Conservation (phyloP, 2,329 filamentous ascomycete genomes). For the Phialophora expanda region DNA sequence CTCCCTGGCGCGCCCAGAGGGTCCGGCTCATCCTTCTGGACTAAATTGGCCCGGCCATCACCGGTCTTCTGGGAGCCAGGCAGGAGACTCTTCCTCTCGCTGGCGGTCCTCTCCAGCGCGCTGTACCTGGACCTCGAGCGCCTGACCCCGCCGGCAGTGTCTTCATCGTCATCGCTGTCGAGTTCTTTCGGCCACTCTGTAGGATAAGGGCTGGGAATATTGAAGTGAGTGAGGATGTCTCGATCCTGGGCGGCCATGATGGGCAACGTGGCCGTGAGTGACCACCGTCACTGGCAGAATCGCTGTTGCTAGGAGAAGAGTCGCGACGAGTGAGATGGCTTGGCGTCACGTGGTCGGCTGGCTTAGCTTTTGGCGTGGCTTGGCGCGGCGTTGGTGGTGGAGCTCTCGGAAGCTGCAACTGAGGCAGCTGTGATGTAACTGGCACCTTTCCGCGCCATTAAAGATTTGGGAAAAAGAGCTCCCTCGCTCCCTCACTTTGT, state of each 20-base stretch:
- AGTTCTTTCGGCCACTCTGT: constrained; percentile 85
- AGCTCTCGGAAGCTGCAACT: background rate
- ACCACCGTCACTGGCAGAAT: background rate
- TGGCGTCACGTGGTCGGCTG: background rate
- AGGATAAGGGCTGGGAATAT: constrained; percentile 77
- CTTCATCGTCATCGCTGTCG: constrained; percentile 68
- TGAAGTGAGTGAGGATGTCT: constrained; percentile 85
- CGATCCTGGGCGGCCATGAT: constrained; percentile 73
- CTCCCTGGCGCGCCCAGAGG: constrained; percentile 86
- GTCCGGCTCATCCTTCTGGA: constrained; percentile 91
- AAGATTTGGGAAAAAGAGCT: constrained; percentile 28
- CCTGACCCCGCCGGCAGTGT: constrained; percentile 45
- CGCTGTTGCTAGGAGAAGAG: background rate
- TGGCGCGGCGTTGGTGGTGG: background rate
- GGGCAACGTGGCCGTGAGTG: background rate
- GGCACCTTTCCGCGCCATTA: constrained; percentile 23
- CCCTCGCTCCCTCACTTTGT: constrained; percentile 21
- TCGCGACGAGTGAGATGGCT: constrained; percentile 1
- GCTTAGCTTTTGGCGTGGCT: background rate
- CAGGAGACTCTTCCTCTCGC: constrained; percentile 68
- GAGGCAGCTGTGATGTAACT: constrained; percentile 30
- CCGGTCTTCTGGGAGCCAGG: constrained; percentile 71
- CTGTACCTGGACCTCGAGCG: constrained; percentile 80
- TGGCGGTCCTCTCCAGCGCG: constrained; percentile 76
- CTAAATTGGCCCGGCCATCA: constrained; percentile 73